phyloP scores from a whole-genome alignment of 768 basidiomycete genomes.

The Sistotremastrum suecicum region DNA sequence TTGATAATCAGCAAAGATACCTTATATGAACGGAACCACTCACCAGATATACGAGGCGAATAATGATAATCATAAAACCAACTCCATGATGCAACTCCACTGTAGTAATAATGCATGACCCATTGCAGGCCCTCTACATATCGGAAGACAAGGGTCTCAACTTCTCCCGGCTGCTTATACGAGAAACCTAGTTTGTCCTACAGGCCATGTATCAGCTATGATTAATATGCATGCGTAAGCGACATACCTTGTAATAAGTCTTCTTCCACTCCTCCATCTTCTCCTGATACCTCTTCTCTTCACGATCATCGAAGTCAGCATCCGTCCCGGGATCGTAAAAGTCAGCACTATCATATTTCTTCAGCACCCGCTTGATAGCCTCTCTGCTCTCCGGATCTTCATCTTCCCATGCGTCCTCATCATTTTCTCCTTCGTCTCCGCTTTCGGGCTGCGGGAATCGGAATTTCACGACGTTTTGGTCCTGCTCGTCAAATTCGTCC shows the following conservation, averaged over 20 bases:
- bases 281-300: slow-evolving; percentile 57
- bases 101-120: slow-evolving; percentile 99
- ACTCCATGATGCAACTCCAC: slow-evolving; percentile 93
- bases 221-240: not conserved
- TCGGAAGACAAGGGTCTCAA: slow-evolving; percentile 57
- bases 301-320: slow-evolving; percentile 63
- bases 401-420: slow-evolving; percentile 33
- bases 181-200: slow-evolving; percentile 83
- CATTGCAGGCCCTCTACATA: slow-evolving; percentile 95
- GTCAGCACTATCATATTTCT: slow-evolving; percentile 79
- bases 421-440: slow-evolving; percentile 38
- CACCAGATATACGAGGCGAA: slow-evolving; percentile 91
- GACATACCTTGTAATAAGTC: slow-evolving; percentile 68
- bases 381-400: slow-evolving; percentile 55
- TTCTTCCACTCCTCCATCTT: slow-evolving; percentile 93
- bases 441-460: slow-evolving; percentile 37
- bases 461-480: slow-evolving; percentile 62
- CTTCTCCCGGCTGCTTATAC: slow-evolving; percentile 50
- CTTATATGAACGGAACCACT: slow-evolving; percentile 7
- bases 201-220: not conserved
- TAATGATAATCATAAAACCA: slow-evolving; percentile 99
- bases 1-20: slow-evolving; percentile 1
- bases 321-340: slow-evolving; percentile 57
- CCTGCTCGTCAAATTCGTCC: slow-evolving; percentile 86
- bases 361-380: slow-evolving; percentile 72